Percentiles rank a stretch among this genome's conserved stretches.
Conservation (phyloP, 192 early-diverging fungal species). For the Thamnidium elegans region DNA sequence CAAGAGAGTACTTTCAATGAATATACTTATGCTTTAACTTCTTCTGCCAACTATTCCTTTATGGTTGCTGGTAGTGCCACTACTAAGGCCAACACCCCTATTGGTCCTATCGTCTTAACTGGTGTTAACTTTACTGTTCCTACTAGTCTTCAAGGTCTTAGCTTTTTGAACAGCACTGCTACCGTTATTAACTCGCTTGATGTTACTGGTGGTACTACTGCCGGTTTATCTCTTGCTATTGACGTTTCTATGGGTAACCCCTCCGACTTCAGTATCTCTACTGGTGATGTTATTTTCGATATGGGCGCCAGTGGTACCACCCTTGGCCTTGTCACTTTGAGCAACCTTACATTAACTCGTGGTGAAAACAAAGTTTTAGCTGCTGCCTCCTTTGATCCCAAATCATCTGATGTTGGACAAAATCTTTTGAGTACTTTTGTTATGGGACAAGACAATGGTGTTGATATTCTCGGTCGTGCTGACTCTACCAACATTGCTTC, state of each 20-base stretch:
- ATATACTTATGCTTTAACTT: constrained; percentile 49
- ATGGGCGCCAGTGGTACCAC: constrained; percentile 42
- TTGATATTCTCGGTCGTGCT: constrained; percentile 42
- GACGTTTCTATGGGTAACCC: constrained; percentile 44
- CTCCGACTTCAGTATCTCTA: constrained; percentile 42
- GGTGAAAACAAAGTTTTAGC: constrained; percentile 44
- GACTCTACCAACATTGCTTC: constrained; percentile 45
- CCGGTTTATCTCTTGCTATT: constrained; percentile 40
- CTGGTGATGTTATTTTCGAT: constrained; percentile 48
- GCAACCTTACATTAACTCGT: constrained; percentile 42
- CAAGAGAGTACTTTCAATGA: constrained; percentile 49
- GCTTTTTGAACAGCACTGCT: constrained; percentile 50
- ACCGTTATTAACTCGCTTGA: constrained; percentile 51
- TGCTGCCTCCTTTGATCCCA: constrained; percentile 47
- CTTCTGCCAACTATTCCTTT: constrained; percentile 39
- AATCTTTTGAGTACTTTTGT: constrained; percentile 50
- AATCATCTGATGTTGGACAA: constrained; percentile 40
- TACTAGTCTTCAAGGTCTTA: constrained; percentile 51
- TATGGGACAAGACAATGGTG: constrained; percentile 40
- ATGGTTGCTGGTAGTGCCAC: constrained; percentile 46
- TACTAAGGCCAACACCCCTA: constrained; percentile 50
- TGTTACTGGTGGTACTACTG: constrained; percentile 50
- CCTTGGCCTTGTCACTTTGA: constrained; percentile 48
- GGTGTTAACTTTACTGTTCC: constrained; percentile 55
- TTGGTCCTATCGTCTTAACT: constrained; percentile 49